Conservation (phyloP, 2,329 filamentous ascomycete species). For the Pyrenochaeta sp. region DNA sequence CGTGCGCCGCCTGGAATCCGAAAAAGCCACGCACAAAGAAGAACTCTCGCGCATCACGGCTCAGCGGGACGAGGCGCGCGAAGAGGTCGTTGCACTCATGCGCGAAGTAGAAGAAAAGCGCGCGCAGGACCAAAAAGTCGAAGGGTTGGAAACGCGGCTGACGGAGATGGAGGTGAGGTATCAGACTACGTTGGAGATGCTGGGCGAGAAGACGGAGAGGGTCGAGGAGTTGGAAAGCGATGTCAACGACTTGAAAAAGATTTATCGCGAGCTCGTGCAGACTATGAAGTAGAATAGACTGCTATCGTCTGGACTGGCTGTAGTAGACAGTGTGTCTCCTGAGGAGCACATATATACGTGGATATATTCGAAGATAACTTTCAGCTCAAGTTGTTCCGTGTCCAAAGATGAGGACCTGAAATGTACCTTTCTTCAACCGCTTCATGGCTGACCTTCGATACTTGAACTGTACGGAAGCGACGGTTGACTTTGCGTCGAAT, state of each 20-base stretch:
- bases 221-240: slow-evolving; percentile 91
- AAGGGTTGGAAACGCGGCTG: slow-evolving; percentile 73
- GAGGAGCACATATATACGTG: not conserved
- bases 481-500: too few species aligned
- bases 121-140: slow-evolving; percentile 66
- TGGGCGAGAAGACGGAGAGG: slow-evolving; percentile 95
- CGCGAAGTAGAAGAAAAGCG: slow-evolving; percentile 80
- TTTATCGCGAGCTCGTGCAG: slow-evolving; percentile 93
- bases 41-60: slow-evolving; percentile 79
- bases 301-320: not conserved
- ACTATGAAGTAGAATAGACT: slow-evolving; percentile 71
- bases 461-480: too few species aligned
- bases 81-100: slow-evolving; percentile 91
- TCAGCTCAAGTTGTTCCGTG: too few species aligned
- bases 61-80: slow-evolving; percentile 92
- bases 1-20: slow-evolving; percentile 87
- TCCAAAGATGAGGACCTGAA: too few species aligned
- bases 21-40: slow-evolving; percentile 88
- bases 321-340: not conserved
- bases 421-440: too few species aligned
- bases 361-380: not conserved
- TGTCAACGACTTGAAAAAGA: slow-evolving; percentile 91
- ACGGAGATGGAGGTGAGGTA: slow-evolving; percentile 77
- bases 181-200: slow-evolving; percentile 89
- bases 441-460: too few species aligned